Evolutionary conservation across 148 eudicot species (phyloP), one percentile per base, ranked within the genome.

Genomic region (Simmondsia chinensis): DNA sequence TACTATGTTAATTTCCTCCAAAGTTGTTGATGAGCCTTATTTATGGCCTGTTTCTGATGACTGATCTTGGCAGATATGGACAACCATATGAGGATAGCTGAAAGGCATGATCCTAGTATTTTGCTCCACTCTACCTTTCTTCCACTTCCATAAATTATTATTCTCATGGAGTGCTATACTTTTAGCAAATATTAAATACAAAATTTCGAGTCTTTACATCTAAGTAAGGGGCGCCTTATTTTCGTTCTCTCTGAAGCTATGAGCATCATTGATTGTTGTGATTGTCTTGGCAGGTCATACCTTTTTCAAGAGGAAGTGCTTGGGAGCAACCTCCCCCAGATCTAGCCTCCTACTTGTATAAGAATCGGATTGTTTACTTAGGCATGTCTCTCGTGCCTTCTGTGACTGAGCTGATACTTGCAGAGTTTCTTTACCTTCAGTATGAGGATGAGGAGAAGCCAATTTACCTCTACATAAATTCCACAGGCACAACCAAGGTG

Each of bases 291-390:
- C 78, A 91, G 99, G 95, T 74, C 37, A 79, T 82, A 58, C 95
- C 95, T 38, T 76, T 72, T 59, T 66, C 80, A 63, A 72, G 77
- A 68, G 95, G 81, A 64, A 84, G 72, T 66, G 85, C 81, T 33
- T 76, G 73, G 89, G 86, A 91, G 57, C 83, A 82, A 38, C 86
- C 88, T 68, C 99, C 99, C 25, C 99, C 99, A 27, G 96, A 93
- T 77, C 32, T 93, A 52, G 94, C 96, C 26, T 86, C 99, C 11
- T 79, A 74, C 60, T 59, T 86, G 27, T 80, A 60, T 53, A 73
- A 79, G 69, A 71, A 93, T 22, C 79, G 99, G 4, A 86, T 93
- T 54, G 84, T 93, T 56, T 86, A 82, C 50, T 59, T 93, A 69
- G 94, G 87, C 48, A 75, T 77, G 96, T 61, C 80, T 59, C 71